These are phyloP conservation scores for Medicago lupulina DNA, from an alignment of 306 rosid genomes.

Conservation along the genomic window DNA sequence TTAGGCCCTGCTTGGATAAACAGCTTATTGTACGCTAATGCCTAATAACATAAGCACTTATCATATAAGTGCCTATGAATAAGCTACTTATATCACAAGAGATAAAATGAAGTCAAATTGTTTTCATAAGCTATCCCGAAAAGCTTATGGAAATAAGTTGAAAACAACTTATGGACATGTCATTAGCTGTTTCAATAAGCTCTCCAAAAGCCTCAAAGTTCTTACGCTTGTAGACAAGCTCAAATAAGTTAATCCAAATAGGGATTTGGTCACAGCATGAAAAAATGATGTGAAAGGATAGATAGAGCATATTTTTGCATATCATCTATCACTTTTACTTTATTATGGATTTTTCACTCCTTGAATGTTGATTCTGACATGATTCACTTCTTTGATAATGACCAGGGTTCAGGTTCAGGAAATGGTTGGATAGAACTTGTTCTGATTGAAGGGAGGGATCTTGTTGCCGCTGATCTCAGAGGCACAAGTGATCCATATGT, in stretches of 20 bases:
- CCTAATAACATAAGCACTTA: neutral
- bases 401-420: slow-evolving; percentile 64
- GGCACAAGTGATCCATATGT: slow-evolving; percentile 99
- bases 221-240: neutral
- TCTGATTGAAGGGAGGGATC: slow-evolving; percentile 88
- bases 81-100: neutral
- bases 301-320: neutral
- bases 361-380: slow-evolving; percentile 27
- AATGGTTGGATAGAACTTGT: slow-evolving; percentile 90
- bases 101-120: neutral
- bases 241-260: no score
- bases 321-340: slow-evolving; percentile 1
- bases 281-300: no score
- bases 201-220: neutral
- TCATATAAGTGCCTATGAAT: neutral
- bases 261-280: neutral
- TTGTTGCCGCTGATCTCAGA: slow-evolving; percentile 93
- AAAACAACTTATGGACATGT: neutral
- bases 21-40: neutral
- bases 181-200: neutral
- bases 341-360: slow-evolving; percentile 8
- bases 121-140: neutral
- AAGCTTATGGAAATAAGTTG: neutral
- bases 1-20: neutral
- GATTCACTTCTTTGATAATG: slow-evolving; percentile 37